Evolutionary conservation across 495 filamentous ascomycete genomes (phyloP).

Genomic region (Penicillium antarcticum): DNA sequence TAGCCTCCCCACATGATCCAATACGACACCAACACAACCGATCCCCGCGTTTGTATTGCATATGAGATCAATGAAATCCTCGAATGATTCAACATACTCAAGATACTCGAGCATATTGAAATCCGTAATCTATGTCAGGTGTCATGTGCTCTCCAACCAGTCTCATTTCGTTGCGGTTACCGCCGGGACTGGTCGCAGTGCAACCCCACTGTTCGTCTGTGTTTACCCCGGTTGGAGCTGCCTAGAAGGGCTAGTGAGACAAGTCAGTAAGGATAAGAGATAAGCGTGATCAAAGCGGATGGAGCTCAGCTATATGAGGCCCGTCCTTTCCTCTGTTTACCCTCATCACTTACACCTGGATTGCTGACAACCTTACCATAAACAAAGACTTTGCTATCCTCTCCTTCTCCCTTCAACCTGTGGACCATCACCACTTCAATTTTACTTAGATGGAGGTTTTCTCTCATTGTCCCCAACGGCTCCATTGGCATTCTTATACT

Average conservation of each 20-base stretch:
- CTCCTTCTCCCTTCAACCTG: conserved; percentile 5
- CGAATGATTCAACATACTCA: neutral
- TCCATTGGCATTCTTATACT: conserved; percentile 36
- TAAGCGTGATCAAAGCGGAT: conserved; percentile 5
- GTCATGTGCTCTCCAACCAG: neutral
- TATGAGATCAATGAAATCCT: neutral
- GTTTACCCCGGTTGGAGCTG: conserved; percentile 24
- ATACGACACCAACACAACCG: neutral
- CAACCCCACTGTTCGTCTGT: neutral
- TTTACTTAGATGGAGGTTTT: conserved; percentile 38
- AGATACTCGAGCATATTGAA: neutral
- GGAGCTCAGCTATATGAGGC: conserved; percentile 19
- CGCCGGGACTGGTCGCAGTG: conserved; percentile 1
- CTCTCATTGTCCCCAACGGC: conserved; percentile 32
- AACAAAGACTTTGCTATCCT: conserved; percentile 5
- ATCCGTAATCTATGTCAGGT: neutral
- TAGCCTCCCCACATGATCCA: conserved; percentile 18
- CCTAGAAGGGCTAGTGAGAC: conserved; percentile 19
- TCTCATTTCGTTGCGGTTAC: neutral
- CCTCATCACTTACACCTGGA: neutral
- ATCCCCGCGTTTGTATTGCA: conserved; percentile 15
- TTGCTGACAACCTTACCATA: neutral
- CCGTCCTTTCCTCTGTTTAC: neutral
- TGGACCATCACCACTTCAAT: conserved; percentile 19
- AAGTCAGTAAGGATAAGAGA: conserved; percentile 17